phyloP scores from a whole-genome alignment of 2,329 filamentous ascomycete genomes.

The Blastomyces gilchristii region DNA sequence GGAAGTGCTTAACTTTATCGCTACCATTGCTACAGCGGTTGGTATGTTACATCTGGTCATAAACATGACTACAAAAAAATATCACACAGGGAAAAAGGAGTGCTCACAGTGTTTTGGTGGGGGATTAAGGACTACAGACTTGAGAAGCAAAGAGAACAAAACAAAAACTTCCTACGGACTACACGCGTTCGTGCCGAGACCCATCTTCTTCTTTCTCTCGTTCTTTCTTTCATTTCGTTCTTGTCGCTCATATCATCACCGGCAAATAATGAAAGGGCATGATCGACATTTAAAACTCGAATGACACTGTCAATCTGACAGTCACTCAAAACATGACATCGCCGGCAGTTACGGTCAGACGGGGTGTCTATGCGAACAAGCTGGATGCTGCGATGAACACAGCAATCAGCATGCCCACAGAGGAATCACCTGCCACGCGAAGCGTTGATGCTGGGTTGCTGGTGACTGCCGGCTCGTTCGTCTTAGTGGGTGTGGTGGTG shows the following conservation, averaged over 20 bases:
- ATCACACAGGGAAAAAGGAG: background rate
- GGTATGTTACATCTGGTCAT: slow-evolving; percentile 4
- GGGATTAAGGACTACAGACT: background rate
- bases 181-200: background rate
- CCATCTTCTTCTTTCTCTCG: no score
- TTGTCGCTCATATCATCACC: background rate
- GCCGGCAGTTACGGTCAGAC: slow-evolving; percentile 19
- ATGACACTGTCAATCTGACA: background rate
- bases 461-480: slow-evolving; percentile 20
- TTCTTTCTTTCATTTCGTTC: background rate
- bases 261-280: background rate
- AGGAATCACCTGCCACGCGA: slow-evolving; percentile 40
- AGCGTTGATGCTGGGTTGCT: slow-evolving; percentile 38
- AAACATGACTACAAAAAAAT: background rate
- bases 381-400: slow-evolving; percentile 48
- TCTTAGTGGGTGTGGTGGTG: slow-evolving; percentile 7
- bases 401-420: slow-evolving; percentile 43
- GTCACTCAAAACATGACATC: background rate
- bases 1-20: background rate
- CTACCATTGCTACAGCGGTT: background rate
- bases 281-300: background rate
- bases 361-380: slow-evolving; percentile 41
- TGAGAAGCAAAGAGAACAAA: background rate
- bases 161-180: background rate
- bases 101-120: background rate